A percentile compares a stretch with the other conserved stretches of the same genome.
Conservation (phyloP, 1,284 basidiomycete species). For the Malassezia dermatis region DNA sequence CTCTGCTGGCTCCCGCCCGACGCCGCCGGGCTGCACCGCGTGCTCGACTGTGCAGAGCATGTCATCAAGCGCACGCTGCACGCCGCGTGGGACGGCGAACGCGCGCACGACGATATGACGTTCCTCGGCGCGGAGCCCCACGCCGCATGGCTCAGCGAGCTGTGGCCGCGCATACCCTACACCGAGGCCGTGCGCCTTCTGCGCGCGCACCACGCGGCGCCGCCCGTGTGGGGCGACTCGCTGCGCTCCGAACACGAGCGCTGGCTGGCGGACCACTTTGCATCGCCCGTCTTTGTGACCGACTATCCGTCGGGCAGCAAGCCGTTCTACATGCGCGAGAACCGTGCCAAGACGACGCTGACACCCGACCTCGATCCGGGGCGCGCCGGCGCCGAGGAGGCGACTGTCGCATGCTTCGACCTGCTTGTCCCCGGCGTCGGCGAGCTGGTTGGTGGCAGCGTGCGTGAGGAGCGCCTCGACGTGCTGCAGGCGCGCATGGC, state of each 20-base stretch:
- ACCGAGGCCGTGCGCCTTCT: slow-evolving; percentile 63
- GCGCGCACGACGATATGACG: slow-evolving; percentile 22
- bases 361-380: slow-evolving; percentile 49
- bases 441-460: slow-evolving; percentile 80
- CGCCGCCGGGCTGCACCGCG: slow-evolving; percentile 11
- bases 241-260: slow-evolving; percentile 85
- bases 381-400: slow-evolving; percentile 26
- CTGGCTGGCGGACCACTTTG: slow-evolving; percentile 63
- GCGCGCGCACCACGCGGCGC: slow-evolving; percentile 47
- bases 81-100: slow-evolving; percentile 9
- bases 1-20: slow-evolving; percentile 21
- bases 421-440: slow-evolving; percentile 77
- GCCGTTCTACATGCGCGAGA: slow-evolving; percentile 79
- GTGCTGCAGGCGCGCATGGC: slow-evolving; percentile 18
- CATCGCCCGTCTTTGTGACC: slow-evolving; percentile 77
- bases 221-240: slow-evolving; percentile 60
- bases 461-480: slow-evolving; percentile 71
- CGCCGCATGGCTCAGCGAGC: slow-evolving; percentile 16
- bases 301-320: slow-evolving; percentile 75
- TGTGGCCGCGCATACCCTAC: slow-evolving; percentile 71
- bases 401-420: slow-evolving; percentile 88
- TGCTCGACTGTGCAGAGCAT: slow-evolving; percentile 25
- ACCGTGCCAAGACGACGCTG: not conserved
- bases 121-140: not conserved
- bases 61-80: slow-evolving; percentile 21